Evolutionary conservation across 768 basidiomycete genomes (phyloP).

Genomic region (Coprinopsis marcescibilis): DNA sequence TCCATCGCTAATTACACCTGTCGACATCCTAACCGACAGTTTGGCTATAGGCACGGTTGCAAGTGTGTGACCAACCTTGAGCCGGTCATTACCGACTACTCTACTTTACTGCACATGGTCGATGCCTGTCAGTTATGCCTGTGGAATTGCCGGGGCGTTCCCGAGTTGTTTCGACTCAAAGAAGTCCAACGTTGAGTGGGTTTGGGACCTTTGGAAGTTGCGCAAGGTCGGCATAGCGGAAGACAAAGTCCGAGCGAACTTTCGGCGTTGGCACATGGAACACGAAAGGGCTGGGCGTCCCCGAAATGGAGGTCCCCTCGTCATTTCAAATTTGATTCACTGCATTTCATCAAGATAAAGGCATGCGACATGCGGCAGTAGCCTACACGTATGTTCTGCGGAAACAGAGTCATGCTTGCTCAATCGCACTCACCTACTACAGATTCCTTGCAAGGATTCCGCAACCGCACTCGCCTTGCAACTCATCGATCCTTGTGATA

Average conservation of each 20-base stretch:
- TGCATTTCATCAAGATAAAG: not conserved
- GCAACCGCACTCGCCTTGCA: no score
- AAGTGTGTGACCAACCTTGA: not conserved
- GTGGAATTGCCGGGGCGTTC: no score
- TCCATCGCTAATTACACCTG: not conserved
- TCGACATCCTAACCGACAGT: no score
- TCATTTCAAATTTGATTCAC: not conserved
- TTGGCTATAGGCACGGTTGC: not conserved
- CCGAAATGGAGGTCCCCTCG: slow-evolving; percentile 3
- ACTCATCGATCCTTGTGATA: no score
- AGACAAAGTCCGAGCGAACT: not conserved
- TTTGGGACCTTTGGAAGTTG: not conserved
- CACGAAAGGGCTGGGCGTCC: not conserved
- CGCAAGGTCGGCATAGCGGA: not conserved
- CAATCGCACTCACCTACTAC: no score
- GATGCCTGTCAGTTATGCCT: no score
- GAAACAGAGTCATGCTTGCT: no score
- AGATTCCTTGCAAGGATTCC: no score
- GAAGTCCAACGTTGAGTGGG: no score
- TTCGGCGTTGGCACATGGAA: not conserved
- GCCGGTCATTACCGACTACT: not conserved
- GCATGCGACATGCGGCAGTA: not conserved
- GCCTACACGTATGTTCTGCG: no score
- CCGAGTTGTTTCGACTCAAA: no score
- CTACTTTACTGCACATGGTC: not conserved